Evolutionary conservation across 306 rosid species (phyloP).

Genomic region (Pterocarpus macrocarpus): DNA sequence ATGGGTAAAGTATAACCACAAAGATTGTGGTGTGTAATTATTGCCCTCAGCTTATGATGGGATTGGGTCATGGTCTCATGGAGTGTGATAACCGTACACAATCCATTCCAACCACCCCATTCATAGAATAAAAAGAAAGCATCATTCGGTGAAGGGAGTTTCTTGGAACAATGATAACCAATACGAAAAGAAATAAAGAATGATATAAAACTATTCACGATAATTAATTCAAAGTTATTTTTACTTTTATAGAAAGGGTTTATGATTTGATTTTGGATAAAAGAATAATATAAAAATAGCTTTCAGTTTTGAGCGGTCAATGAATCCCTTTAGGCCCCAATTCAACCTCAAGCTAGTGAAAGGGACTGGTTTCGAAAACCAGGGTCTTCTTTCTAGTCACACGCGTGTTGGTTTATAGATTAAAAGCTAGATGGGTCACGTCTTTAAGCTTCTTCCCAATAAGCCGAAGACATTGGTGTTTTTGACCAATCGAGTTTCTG

Average conservation of each 20-base stretch:
- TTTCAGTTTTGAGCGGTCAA: conserved; percentile 9
- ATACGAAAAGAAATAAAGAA: background rate
- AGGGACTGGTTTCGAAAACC: background rate
- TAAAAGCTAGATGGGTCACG: background rate
- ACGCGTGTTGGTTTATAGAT: conserved; percentile 19
- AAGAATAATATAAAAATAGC: too few relatives aligned
- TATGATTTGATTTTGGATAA: background rate
- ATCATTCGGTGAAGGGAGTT: conserved; percentile 8
- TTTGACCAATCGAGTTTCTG: background rate
- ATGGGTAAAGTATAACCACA: conserved; percentile 19
- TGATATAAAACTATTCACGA: conserved; percentile 4
- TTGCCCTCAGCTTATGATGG: background rate
- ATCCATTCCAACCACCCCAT: conserved; percentile 37
- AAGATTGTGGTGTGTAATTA: conserved; percentile 25
- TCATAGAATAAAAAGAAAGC: background rate
- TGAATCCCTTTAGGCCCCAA: background rate
- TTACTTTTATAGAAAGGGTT: background rate
- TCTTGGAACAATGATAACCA: conserved; percentile 19
- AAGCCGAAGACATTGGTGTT: background rate
- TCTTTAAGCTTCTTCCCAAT: background rate
- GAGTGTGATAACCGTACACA: conserved; percentile 7
- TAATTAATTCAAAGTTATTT: background rate
- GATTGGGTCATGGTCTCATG: conserved; percentile 20
- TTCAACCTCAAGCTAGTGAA: conserved; percentile 4
- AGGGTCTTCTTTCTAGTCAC: background rate